Percentiles rank a stretch among this genome's conserved stretches.
phyloP scores from a whole-genome alignment of 1,284 basidiomycete species.

The Puccinia polysora region DNA sequence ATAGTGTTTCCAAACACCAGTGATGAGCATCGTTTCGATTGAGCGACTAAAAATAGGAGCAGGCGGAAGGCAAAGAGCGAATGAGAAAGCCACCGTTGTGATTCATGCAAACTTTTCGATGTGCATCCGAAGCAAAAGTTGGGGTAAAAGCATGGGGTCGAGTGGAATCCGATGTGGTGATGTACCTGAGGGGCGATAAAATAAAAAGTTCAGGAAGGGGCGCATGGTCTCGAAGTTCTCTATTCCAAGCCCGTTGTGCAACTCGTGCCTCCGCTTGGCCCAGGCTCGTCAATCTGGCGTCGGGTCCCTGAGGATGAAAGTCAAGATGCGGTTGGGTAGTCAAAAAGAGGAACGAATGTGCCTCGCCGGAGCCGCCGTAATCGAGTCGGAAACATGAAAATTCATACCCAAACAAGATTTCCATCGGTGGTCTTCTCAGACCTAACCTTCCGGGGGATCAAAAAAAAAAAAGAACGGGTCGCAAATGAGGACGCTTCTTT shows the following conservation, averaged over 20 bases:
- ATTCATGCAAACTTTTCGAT: background rate
- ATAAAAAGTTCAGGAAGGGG: conserved; percentile 36
- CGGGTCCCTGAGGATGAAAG: conserved; percentile 17
- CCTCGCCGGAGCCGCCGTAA: background rate
- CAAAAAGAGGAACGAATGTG: background rate
- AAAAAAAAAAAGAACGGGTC: too few relatives aligned
- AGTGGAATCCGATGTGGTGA: too few relatives aligned
- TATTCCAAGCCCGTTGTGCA: conserved; percentile 21
- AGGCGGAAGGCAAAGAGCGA: background rate
- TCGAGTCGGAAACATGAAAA: background rate
- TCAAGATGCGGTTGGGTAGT: background rate
- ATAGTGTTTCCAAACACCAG: conserved; percentile 22
- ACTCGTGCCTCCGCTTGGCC: conserved; percentile 4
- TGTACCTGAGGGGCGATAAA: conserved; percentile 25
- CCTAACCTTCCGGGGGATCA: too few relatives aligned
- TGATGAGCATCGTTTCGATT: conserved; percentile 38
- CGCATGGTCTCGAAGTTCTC: conserved; percentile 9
- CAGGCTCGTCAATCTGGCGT: conserved; percentile 16
- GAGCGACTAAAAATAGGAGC: conserved; percentile 11
- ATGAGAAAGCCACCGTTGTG: background rate
- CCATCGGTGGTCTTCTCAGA: conserved; percentile 28
- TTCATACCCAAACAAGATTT: conserved; percentile 26
- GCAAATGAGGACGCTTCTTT: too few relatives aligned
- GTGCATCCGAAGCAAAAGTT: background rate
- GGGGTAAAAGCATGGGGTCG: too few relatives aligned